These are phyloP conservation scores for Pleurozium schreberi DNA, from an alignment of 225 moss, liverwort and hornwort genomes.

Conservation along the genomic window DNA sequence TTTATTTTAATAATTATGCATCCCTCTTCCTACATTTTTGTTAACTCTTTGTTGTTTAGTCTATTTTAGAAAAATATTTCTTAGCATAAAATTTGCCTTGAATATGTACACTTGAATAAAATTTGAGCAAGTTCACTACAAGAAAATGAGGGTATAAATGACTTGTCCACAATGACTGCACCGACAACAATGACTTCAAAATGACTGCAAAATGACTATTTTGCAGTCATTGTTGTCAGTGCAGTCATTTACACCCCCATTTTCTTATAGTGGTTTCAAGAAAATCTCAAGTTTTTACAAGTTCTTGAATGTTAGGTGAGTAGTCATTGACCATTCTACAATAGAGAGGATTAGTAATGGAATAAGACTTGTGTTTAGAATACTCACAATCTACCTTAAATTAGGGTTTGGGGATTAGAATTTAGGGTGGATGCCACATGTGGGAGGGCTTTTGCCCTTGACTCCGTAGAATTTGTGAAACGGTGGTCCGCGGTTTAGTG, in stretches of 20 bases:
- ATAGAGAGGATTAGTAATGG: no score
- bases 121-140: no score
- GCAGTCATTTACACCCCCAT: no score
- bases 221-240: no score
- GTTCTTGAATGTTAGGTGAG: neutral
- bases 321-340: neutral
- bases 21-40: fast-evolving
- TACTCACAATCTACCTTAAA: neutral
- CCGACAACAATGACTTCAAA: no score
- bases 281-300: neutral
- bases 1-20: neutral
- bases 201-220: no score
- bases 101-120: neutral
- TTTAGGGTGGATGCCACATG: neutral
- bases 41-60: neutral
- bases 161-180: no score
- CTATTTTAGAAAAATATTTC: fast-evolving
- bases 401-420: neutral
- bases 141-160: no score
- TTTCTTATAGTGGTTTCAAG: no score
- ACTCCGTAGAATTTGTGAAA: conserved; percentile 17
- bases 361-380: neutral
- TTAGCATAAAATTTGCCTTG: neutral
- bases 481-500: conserved; percentile 13
- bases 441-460: neutral